Evolutionary conservation across 23 red algal species (phyloP).

Genomic region (Agarophyton chilense): DNA sequence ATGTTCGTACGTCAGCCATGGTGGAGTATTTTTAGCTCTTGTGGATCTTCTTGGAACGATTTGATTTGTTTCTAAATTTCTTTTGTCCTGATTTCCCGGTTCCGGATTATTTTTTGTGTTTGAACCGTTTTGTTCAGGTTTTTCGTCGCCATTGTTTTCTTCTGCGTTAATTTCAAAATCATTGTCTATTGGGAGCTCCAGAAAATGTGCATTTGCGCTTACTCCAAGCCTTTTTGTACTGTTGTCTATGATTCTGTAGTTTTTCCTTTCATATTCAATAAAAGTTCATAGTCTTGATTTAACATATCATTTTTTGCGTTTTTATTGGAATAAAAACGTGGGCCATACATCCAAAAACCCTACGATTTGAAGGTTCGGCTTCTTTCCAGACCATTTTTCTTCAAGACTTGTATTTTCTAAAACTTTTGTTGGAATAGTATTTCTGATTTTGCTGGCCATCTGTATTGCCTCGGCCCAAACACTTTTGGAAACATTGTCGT

Average conservation of each 20-base stretch:
- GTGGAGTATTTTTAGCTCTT: neutral
- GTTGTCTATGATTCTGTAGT: conserved; percentile 5
- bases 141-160: neutral
- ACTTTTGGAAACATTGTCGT: neutral
- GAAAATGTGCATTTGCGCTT: conserved; percentile 10
- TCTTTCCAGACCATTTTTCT: conserved; percentile 8
- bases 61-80: neutral
- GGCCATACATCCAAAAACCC: conserved; percentile 14
- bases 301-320: neutral
- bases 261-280: conserved; percentile 21
- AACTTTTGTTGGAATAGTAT: neutral
- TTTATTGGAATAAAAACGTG: conserved; percentile 8
- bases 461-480: conserved; percentile 22
- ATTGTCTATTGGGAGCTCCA: neutral
- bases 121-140: no score
- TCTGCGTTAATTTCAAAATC: neutral
- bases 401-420: neutral
- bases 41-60: neutral
- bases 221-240: neutral
- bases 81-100: neutral
- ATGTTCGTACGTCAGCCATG: conserved; percentile 38
- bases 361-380: conserved; percentile 1
- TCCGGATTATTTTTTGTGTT: no score
- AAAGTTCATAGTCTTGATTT: conserved; percentile 3
- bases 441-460: conserved; percentile 14